Evolutionary conservation across 768 basidiomycete species (phyloP), one percentile per base, ranked within the genome.

Genomic region (Dioszegia crocea): DNA sequence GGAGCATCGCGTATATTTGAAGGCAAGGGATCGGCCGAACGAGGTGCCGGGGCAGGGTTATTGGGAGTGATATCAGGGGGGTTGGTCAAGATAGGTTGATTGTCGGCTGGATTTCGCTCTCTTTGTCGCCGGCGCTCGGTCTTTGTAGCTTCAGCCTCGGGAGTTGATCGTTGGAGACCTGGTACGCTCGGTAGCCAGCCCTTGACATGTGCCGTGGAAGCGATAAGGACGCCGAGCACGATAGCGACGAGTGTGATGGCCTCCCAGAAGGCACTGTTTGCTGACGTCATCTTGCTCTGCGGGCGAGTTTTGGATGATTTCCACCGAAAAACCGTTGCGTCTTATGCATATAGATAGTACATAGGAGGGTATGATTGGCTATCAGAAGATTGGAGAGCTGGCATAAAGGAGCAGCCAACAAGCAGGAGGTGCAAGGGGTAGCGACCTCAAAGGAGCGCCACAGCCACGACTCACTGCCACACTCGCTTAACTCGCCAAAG

Each of bases 201-300:
- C 12, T 59, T 50, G 11, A 50, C 9, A 23, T 59, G 49, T 29
- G 38, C n/a, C 21, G 46, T 45, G 6, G 57, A 51, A 12, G 24
- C 39, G 27, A 59, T n/a, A n/a, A 59, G 49, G 11, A 59, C 49
- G 16, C 16, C 16, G 2, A 59, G 49, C 6, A 51, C 36, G 17
- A 59, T 41, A 3, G n/a, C 57, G 1, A 51, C 49, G 4, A 59
- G 47, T 6, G 49, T 40, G 12, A 51, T 31, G 1, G 57, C 48
- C 21, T 59, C 57, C 49, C 57, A 52, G 47, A 59, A 59, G 4
- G 57, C 57, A 12, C 40, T 27, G 19, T 50, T 52, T 17, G 57
- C 47, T 29, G 57, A 24, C 9, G 31, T 39, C 59, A 60, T 47
- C 11, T 23, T 24, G 38, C 4, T 23, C 19, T 30, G n/a, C 2